Conservation (phyloP, 441 rosid genomes). For the Biscutella laevigata region DNA sequence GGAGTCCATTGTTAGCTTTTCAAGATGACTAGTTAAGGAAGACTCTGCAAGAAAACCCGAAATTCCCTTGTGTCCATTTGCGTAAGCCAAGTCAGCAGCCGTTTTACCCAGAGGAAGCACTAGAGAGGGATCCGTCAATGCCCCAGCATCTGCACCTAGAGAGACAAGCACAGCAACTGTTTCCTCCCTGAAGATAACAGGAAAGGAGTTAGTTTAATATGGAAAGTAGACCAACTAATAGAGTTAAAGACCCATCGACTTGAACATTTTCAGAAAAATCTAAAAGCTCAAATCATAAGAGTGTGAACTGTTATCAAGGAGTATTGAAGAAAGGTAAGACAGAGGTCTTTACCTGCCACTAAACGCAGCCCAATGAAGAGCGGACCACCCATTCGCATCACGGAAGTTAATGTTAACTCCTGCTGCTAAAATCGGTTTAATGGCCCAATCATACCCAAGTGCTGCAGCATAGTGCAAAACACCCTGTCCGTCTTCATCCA, state of each 20-base stretch:
- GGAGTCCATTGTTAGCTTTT: constrained; percentile 45
- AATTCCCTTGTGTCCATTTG: constrained; percentile 84
- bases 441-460: constrained; percentile 84
- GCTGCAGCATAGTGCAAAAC: constrained; percentile 80
- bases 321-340: constrained; percentile 5
- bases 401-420: constrained; percentile 84
- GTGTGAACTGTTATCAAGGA: not conserved
- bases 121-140: constrained; percentile 73
- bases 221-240: not conserved
- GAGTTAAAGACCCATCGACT: not conserved
- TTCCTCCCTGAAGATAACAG: constrained; percentile 51
- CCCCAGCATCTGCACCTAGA: constrained; percentile 72
- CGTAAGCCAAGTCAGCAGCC: constrained; percentile 86
- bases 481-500: constrained; percentile 80
- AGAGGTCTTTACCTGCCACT: constrained; percentile 52
- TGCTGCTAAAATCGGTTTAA: constrained; percentile 57
- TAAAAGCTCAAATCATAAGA: not conserved
- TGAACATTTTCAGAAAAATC: not conserved
- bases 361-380: constrained; percentile 95
- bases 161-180: constrained; percentile 68
- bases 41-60: constrained; percentile 94
- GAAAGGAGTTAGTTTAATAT: not conserved
- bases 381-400: constrained; percentile 92
- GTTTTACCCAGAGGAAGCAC: constrained; percentile 67
- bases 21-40: constrained; percentile 53